Conservation (phyloP, 768 basidiomycete species). For the Candolleomyces eurysporus region DNA sequence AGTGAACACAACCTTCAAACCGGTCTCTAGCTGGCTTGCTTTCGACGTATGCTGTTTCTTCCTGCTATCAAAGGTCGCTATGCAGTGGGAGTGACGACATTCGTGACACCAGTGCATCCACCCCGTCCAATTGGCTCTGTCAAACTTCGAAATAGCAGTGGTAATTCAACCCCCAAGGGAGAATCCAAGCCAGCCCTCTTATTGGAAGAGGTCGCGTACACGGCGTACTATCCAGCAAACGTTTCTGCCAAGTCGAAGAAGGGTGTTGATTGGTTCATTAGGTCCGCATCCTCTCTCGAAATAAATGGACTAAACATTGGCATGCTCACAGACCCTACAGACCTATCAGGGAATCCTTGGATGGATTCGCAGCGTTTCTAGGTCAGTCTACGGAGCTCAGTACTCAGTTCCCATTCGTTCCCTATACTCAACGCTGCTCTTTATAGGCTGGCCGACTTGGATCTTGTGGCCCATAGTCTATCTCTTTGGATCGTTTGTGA, state of each 20-base stretch:
- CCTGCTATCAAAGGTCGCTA: constrained; percentile 43
- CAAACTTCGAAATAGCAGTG: constrained; percentile 27
- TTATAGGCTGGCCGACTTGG: constrained; percentile 37
- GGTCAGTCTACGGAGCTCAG: constrained; percentile 26
- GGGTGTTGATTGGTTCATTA: constrained; percentile 56
- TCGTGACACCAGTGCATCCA: constrained; percentile 44
- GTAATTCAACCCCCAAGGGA: constrained; percentile 11
- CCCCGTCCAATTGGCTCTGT: constrained; percentile 37
- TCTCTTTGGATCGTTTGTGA: constrained; percentile 47
- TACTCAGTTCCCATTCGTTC: not conserved
- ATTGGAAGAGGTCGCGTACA: constrained; percentile 64
- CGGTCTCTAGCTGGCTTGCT: not conserved
- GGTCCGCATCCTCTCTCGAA: constrained; percentile 33
- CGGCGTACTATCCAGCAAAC: constrained; percentile 63
- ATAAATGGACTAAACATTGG: not conserved
- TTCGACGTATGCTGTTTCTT: constrained; percentile 42
- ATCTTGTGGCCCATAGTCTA: constrained; percentile 50
- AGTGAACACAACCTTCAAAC: not conserved
- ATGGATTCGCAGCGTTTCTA: constrained; percentile 50
- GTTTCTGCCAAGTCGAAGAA: constrained; percentile 25
- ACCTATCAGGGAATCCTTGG: constrained; percentile 43
- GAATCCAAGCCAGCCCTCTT: constrained; percentile 42
- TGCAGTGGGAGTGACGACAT: constrained; percentile 60
- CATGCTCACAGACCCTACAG: constrained; percentile 19
- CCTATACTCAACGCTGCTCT: not conserved